A percentile compares a stretch with the other conserved stretches of the same genome.
These are phyloP conservation scores for Sporothrix pseudoabietina DNA, from an alignment of 2,329 filamentous ascomycete genomes.

Conservation along the genomic window DNA sequence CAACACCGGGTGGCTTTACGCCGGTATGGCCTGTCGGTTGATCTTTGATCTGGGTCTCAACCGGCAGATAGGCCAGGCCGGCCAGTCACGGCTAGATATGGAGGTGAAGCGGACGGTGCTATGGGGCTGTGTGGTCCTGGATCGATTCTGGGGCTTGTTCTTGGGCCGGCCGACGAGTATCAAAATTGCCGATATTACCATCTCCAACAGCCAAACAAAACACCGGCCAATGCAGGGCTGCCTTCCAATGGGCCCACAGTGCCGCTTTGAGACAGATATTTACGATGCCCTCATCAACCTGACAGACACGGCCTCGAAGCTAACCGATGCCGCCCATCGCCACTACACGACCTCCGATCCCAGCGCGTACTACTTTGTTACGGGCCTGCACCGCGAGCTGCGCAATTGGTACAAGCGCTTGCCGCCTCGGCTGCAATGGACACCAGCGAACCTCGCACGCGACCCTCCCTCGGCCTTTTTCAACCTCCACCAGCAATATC, in stretches of 20 bases:
- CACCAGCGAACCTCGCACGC: constrained; percentile 38
- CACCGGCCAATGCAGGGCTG: constrained; percentile 24
- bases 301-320: constrained; percentile 30
- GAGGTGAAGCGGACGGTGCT: constrained; percentile 34
- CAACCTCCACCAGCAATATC: constrained; percentile 30
- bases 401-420: constrained; percentile 30
- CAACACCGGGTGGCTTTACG: constrained; percentile 34
- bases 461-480: constrained; percentile 27
- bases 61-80: constrained; percentile 28
- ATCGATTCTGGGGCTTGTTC: constrained; percentile 34
- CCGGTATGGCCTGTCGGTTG: constrained; percentile 33
- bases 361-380: constrained; percentile 30
- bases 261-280: constrained; percentile 32
- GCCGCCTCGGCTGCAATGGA: constrained; percentile 37
- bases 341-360: constrained; percentile 29
- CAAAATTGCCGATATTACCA: constrained; percentile 34
- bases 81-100: constrained; percentile 28
- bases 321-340: constrained; percentile 28
- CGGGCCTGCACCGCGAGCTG: constrained; percentile 32
- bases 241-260: constrained; percentile 26
- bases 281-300: constrained; percentile 33
- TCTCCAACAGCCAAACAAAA: constrained; percentile 27
- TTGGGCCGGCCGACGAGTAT: constrained; percentile 34
- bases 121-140: constrained; percentile 32
- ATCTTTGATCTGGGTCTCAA: constrained; percentile 34